phyloP scores from a whole-genome alignment of 257 asterid genomes.

The Marsdenia floribunda region DNA sequence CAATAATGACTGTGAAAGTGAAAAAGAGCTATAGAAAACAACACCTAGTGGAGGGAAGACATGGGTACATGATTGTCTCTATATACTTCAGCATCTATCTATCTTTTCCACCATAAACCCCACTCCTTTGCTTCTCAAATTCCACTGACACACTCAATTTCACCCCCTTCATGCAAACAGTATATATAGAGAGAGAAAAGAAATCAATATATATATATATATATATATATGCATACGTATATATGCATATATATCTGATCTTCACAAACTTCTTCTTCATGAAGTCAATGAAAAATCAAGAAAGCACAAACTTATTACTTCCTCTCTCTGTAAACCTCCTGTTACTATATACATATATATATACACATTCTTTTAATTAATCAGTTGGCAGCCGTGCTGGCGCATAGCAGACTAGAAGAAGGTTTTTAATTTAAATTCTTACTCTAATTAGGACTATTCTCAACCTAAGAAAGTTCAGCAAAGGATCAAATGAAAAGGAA shows the following conservation, averaged over 20 bases:
- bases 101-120: conserved; percentile 16
- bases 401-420: conserved; percentile 13
- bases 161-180: background rate
- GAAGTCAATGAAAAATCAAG: background rate
- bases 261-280: background rate
- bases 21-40: conserved; percentile 28
- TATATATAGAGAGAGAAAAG: background rate
- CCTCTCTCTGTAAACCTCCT: too few relatives aligned
- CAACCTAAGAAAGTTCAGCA: too few relatives aligned
- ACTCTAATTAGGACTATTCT: too few relatives aligned
- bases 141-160: background rate
- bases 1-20: too few relatives aligned
- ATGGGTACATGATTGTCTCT: conserved; percentile 34
- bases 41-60: conserved; percentile 41
- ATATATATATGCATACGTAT: too few relatives aligned
- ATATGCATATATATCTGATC: too few relatives aligned
- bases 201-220: background rate
- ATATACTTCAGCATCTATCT: conserved; percentile 14
- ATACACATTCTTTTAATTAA: too few relatives aligned
- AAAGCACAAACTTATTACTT: background rate
- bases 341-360: too few relatives aligned
- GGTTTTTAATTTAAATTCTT: too few relatives aligned
- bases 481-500: too few relatives aligned
- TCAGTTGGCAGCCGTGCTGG: conserved; percentile 38
- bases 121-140: conserved; percentile 21